phyloP scores from a whole-genome alignment of 495 filamentous ascomycete genomes.

The Hypoxylon subgilvum region DNA sequence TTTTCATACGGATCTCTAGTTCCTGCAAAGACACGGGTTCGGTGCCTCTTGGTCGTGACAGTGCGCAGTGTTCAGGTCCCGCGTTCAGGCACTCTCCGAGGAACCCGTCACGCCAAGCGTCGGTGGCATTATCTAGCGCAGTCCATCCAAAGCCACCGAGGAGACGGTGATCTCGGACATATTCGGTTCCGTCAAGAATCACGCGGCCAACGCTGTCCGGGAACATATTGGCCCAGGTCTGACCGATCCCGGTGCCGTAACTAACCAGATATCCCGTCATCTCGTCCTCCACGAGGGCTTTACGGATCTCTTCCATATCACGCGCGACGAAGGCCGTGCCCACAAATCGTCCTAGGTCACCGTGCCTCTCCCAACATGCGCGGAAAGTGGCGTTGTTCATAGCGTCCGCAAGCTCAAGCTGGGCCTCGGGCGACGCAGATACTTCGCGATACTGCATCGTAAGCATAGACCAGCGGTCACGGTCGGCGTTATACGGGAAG shows the following conservation, averaged over 20 bases:
- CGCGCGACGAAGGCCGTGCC: conserved; percentile 53
- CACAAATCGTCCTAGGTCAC: conserved; percentile 51
- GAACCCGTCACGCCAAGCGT: conserved; percentile 57
- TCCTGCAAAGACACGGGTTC: conserved; percentile 41
- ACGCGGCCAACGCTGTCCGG: conserved; percentile 54
- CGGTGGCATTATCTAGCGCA: conserved; percentile 54
- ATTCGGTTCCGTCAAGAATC: conserved; percentile 58
- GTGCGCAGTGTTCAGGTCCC: conserved; percentile 49
- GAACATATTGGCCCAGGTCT: conserved; percentile 60
- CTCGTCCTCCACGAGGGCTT: conserved; percentile 53
- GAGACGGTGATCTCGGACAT: conserved; percentile 55
- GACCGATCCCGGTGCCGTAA: conserved; percentile 71
- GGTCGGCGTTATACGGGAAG: conserved; percentile 51
- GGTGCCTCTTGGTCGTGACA: conserved; percentile 43
- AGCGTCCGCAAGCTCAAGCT: conserved; percentile 50
- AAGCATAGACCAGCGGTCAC: conserved; percentile 52
- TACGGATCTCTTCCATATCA: conserved; percentile 59
- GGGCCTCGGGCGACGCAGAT: conserved; percentile 35
- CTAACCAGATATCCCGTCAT: conserved; percentile 69
- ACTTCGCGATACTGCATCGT: conserved; percentile 48
- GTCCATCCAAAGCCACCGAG: conserved; percentile 54
- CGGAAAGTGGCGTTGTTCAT: conserved; percentile 50
- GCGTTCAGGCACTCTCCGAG: conserved; percentile 55
- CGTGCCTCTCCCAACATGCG: conserved; percentile 53
- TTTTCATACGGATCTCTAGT: conserved; percentile 46